Conservation (phyloP, 768 basidiomycete genomes). For the Kwoniella dejecticola region DNA sequence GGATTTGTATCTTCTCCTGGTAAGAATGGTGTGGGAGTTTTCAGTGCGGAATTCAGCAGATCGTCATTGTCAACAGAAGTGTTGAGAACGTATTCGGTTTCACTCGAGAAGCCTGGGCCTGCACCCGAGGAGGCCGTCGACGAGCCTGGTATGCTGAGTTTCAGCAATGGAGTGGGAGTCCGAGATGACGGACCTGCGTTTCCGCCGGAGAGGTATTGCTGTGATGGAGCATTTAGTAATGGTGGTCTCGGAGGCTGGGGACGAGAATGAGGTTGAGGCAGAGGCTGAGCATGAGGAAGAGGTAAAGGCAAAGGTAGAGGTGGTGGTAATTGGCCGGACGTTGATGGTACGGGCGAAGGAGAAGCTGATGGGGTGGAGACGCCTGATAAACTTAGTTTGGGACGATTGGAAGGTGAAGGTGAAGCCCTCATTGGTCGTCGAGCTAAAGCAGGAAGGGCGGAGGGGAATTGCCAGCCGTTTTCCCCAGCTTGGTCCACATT, state of each 20-base stretch:
- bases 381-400: slow-evolving; percentile 46
- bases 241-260: slow-evolving; percentile 17
- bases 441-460: slow-evolving; percentile 30
- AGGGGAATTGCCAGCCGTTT: slow-evolving; percentile 44
- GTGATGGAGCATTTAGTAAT: slow-evolving; percentile 34
- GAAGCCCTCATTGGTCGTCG: slow-evolving; percentile 29
- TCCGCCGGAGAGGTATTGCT: slow-evolving; percentile 2
- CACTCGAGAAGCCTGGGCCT: slow-evolving; percentile 19
- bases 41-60: slow-evolving; percentile 25
- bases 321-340: too few relatives aligned
- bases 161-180: slow-evolving; percentile 20
- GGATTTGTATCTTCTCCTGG: slow-evolving; percentile 45
- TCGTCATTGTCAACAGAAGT: slow-evolving; percentile 18
- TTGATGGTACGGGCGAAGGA: too few relatives aligned
- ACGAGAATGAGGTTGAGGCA: not conserved
- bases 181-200: not conserved
- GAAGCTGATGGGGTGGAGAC: slow-evolving; percentile 27
- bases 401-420: slow-evolving; percentile 28
- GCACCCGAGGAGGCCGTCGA: not conserved
- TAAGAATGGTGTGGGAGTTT: slow-evolving; percentile 21
- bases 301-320: slow-evolving; percentile 14
- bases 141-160: slow-evolving; percentile 36
- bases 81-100: slow-evolving; percentile 23
- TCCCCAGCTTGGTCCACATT: slow-evolving; percentile 49
- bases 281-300: slow-evolving; percentile 7